Conservation (phyloP, 148 eudicot species). For the Rhododendron williamsianum region DNA sequence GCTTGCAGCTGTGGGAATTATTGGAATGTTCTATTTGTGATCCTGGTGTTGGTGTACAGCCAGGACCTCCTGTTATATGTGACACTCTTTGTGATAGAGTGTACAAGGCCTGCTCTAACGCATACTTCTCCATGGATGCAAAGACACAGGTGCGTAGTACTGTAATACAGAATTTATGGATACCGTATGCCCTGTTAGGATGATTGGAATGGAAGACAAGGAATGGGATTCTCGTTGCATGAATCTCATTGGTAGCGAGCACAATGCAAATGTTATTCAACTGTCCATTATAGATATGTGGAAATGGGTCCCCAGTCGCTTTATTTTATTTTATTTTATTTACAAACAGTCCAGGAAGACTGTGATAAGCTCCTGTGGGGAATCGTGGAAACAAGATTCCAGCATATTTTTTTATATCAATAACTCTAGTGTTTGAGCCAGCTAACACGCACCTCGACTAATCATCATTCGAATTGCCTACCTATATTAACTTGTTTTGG, state of each 20-base stretch:
- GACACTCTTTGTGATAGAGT: conserved; percentile 75
- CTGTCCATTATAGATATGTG: not conserved
- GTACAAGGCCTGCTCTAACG: conserved; percentile 69
- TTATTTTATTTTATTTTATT: not conserved
- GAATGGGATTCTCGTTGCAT: not conserved
- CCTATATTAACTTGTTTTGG: not conserved
- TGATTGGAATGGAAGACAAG: not conserved
- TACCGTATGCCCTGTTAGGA: not conserved
- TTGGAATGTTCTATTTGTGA: conserved; percentile 94
- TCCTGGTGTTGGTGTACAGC: conserved; percentile 73
- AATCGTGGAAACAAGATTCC: not conserved
- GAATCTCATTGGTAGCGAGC: too few relatives aligned
- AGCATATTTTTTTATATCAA: not conserved
- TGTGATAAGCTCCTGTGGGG: not conserved
- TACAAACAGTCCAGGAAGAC: not conserved
- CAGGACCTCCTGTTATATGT: conserved; percentile 81
- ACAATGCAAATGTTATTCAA: not conserved
- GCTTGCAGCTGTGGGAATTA: conserved; percentile 86
- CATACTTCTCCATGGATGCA: conserved; percentile 78
- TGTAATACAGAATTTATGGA: not conserved
- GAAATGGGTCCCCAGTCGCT: not conserved
- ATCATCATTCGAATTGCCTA: not conserved
- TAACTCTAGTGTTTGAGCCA: not conserved
- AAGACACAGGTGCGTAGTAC: conserved; percentile 59
- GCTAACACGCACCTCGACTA: not conserved